Percentiles rank a stretch among this genome's conserved stretches.
Evolutionary conservation across 202 grass and related monocot genomes (phyloP).

Genomic region (Panicum hallii): DNA sequence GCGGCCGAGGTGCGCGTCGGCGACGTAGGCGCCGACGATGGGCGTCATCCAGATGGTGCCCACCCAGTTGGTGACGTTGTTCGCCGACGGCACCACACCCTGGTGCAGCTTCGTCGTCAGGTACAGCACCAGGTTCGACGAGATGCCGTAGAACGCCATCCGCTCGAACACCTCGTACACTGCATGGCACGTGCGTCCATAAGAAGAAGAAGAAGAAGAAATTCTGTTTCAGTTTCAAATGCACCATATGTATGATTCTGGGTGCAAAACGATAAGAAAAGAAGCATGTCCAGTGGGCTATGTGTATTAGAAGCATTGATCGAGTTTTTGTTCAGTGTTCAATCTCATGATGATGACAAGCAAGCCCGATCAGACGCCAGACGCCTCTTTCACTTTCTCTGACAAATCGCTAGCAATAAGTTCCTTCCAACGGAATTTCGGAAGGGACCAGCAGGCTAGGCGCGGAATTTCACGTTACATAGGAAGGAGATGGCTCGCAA

Average conservation of each 20-base stretch:
- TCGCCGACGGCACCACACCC: slow-evolving; percentile 77
- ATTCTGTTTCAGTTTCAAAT: not conserved
- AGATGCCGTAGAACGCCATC: slow-evolving; percentile 93
- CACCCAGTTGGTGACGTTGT: slow-evolving; percentile 97
- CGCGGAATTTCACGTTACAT: not conserved
- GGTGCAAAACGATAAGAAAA: too few species aligned
- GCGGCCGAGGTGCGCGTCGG: slow-evolving; percentile 93
- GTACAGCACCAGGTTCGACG: slow-evolving; percentile 91
- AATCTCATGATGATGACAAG: too few species aligned
- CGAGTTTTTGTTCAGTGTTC: too few species aligned
- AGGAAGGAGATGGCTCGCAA: not conserved
- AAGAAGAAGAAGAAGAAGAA: not conserved
- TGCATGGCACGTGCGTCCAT: slow-evolving; percentile 26
- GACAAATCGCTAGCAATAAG: not conserved
- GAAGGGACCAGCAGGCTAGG: not conserved
- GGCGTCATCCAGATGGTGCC: slow-evolving; percentile 97
- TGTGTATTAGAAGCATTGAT: too few species aligned
- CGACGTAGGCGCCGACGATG: slow-evolving; percentile 83
- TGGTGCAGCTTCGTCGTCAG: slow-evolving; percentile 83
- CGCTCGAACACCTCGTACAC: slow-evolving; percentile 97
- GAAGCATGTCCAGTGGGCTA: too few species aligned
- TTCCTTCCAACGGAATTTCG: not conserved
- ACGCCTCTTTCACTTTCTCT: not conserved
- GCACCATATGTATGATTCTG: too few species aligned
- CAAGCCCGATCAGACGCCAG: too few species aligned